Percentiles rank a stretch among this genome's conserved stretches.
phyloP scores from a whole-genome alignment of 2,329 filamentous ascomycete species.

The Bertia moriformis region DNA sequence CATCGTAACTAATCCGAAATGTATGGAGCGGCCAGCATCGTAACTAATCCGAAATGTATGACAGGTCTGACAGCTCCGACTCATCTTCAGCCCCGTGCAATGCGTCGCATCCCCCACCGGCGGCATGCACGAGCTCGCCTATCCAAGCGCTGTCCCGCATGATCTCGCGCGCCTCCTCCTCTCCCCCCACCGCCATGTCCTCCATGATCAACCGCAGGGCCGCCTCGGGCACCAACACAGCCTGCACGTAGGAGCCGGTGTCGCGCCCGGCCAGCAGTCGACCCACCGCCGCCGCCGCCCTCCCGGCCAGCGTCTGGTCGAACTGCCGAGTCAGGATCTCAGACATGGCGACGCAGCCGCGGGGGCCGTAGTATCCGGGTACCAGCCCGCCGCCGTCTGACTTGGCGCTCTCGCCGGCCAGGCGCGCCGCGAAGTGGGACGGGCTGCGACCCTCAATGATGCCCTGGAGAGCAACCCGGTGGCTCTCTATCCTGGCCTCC shows the following conservation, averaged over 20 bases:
- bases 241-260: conserved; percentile 55
- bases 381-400: not conserved
- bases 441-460: too few species aligned
- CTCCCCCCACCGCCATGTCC: conserved; percentile 31
- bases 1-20: not conserved
- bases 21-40: too few species aligned
- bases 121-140: conserved; percentile 54
- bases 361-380: conserved; percentile 72
- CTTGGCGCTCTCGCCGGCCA: too few species aligned
- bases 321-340: conserved; percentile 51
- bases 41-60: not conserved
- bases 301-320: conserved; percentile 41
- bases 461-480: too few species aligned
- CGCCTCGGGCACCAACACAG: conserved; percentile 64
- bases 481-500: too few species aligned
- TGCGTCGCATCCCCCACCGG: conserved; percentile 20
- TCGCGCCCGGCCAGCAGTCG: conserved; percentile 51
- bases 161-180: conserved; percentile 32
- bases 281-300: conserved; percentile 50
- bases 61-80: not conserved
- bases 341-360: conserved; percentile 59
- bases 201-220: conserved; percentile 38
- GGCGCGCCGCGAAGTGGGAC: too few species aligned
- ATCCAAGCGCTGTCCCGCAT: conserved; percentile 53
- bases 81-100: conserved; percentile 10